Evolutionary conservation across 2,329 filamentous ascomycete genomes (phyloP), one percentile per base, ranked within the genome.

Genomic region (Aspergillus thermomutatus): DNA sequence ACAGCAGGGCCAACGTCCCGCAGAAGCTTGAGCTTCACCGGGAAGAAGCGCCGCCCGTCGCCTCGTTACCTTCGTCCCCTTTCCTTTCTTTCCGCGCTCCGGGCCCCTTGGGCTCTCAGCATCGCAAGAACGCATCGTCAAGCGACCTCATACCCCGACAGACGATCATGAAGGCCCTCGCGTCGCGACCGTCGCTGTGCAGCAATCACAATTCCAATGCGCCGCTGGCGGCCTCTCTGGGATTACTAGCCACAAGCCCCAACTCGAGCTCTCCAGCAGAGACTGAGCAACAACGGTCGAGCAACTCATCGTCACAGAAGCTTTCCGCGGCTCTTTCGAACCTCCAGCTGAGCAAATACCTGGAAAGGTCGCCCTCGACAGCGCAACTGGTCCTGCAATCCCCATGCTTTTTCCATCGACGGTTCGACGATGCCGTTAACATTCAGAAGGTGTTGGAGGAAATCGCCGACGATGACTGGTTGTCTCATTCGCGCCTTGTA

Each of bases 331-430:
- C 82, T n/a, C 72, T 85, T 27, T 79, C 81, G 19, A 80, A 78
- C 59, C 71, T 85, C 41, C 80, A 81, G 55, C 58, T 79, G 34
- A 64, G 72, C 10, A 60, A 63, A 4, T 71, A 72, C 72, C 59
- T 79, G 65, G 70, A 83, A 67, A 62, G 80, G 66, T 69, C 73
- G 14, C 71, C 76, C 53, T 75, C 71, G 19, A 72, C 76, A 17
- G 72, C 77, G 7, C 71, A 83, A 17, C 82, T 92, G 64, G 83
- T 88, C 9, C 79, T 97, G 53, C 88, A 93, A 66, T 97, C 92
- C 47, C 94, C 94, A 14, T 99, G 94, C 79, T 99, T 96, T 78
- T 97, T 96, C 78, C 94, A 99, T 77, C 90, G 95, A 76, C 87
- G 93, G 60, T 99, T 99, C 70, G 94, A 97, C 67, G 92, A 96